Evolutionary conservation across 78 protist species (phyloP).

Genomic region (Tieghemostelium lacteum): DNA sequence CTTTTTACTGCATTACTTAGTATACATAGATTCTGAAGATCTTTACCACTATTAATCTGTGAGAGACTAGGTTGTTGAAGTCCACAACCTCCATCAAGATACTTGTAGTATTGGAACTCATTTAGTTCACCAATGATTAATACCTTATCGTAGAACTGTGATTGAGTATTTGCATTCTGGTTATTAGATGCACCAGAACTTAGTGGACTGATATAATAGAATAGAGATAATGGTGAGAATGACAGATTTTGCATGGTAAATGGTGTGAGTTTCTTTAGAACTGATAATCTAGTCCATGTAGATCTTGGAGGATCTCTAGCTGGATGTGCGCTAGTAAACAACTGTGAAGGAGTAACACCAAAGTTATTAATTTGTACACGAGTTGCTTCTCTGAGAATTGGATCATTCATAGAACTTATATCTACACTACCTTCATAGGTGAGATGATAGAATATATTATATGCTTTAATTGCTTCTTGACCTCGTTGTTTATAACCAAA

Average conservation of each 20-base stretch:
- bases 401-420: conserved; percentile 84
- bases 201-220: conserved; percentile 24
- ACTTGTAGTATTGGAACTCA: conserved; percentile 37
- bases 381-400: conserved; percentile 52
- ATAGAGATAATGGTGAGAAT: conserved; percentile 22
- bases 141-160: conserved; percentile 2
- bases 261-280: conserved; percentile 19
- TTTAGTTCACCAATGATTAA: conserved; percentile 43
- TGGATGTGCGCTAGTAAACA: conserved; percentile 88
- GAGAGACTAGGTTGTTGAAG: background rate
- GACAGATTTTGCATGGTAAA: conserved; percentile 4
- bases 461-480: conserved; percentile 80
- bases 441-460: conserved; percentile 94
- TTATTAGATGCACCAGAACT: background rate
- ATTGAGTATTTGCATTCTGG: background rate
- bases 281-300: background rate
- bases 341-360: conserved; percentile 98
- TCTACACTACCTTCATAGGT: conserved; percentile 98
- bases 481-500: conserved; percentile 97
- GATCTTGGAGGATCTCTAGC: conserved; percentile 51
- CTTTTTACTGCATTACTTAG: background rate
- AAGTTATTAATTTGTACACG: conserved; percentile 86
- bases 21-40: background rate
- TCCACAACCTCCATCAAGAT: background rate
- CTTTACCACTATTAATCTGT: background rate